phyloP scores from a whole-genome alignment of 441 rosid species.

The Pelargonium citronellum region DNA sequence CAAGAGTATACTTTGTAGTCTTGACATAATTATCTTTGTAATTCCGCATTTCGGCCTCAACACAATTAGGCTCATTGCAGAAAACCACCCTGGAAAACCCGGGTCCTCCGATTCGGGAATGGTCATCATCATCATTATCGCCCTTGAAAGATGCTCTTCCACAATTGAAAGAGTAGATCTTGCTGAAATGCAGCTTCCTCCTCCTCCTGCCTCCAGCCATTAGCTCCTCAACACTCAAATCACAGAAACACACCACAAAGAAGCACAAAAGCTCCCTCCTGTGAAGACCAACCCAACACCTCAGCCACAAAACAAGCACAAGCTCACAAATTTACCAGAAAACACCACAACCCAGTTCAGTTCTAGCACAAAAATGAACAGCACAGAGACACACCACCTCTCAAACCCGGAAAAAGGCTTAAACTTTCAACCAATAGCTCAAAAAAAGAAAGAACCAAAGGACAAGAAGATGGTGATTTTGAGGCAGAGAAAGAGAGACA shows the following conservation, averaged over 20 bases:
- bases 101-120: conserved; percentile 50
- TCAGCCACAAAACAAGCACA: background rate
- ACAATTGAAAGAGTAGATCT: conserved; percentile 39
- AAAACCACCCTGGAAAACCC: conserved; percentile 61
- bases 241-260: background rate
- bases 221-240: background rate
- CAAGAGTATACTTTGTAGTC: conserved; percentile 54
- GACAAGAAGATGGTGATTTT: background rate
- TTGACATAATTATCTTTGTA: conserved; percentile 51
- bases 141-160: conserved; percentile 29
- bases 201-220: conserved; percentile 42
- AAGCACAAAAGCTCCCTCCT: background rate
- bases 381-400: background rate
- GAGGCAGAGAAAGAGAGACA: background rate
- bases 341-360: too few species aligned
- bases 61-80: conserved; percentile 50
- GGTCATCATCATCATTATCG: conserved; percentile 24
- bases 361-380: too few species aligned
- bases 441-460: background rate
- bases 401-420: background rate
- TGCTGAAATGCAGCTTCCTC: conserved; percentile 49
- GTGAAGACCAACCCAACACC: background rate
- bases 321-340: too few species aligned
- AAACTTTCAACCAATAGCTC: background rate
- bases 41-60: conserved; percentile 37